These are phyloP conservation scores for Penicillium griseofulvum DNA, from an alignment of 2,329 filamentous ascomycete genomes.

Conservation along the genomic window DNA sequence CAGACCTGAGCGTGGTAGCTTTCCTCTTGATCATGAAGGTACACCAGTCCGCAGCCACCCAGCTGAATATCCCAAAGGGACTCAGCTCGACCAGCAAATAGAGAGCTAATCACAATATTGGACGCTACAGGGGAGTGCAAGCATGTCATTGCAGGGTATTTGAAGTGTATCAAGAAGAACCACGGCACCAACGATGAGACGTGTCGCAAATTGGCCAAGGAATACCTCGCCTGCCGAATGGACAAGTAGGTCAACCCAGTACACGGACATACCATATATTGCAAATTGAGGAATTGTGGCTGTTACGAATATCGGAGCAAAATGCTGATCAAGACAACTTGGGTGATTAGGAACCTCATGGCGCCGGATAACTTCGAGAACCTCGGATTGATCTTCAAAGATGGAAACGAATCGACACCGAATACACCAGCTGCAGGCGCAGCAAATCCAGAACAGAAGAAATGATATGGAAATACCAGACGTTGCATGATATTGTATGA, in stretches of 20 bases:
- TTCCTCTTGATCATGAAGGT: slow-evolving; percentile 94
- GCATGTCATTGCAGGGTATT: slow-evolving; percentile 77
- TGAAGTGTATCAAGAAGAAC: slow-evolving; percentile 80
- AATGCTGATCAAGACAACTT: slow-evolving; percentile 4
- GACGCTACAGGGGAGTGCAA: slow-evolving; percentile 77
- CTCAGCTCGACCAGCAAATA: not conserved
- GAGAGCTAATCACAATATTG: not conserved
- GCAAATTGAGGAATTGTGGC: not conserved
- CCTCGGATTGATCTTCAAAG: slow-evolving; percentile 69
- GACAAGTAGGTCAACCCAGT: slow-evolving; percentile 64
- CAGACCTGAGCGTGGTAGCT: slow-evolving; percentile 87
- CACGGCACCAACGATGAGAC: slow-evolving; percentile 81
- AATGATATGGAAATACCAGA: slow-evolving; percentile 5
- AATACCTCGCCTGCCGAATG: slow-evolving; percentile 90
- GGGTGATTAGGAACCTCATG: slow-evolving; percentile 75
- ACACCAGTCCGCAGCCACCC: slow-evolving; percentile 9
- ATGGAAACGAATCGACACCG: slow-evolving; percentile 19
- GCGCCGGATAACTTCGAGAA: slow-evolving; percentile 94
- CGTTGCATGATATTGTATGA: slow-evolving; percentile 20
- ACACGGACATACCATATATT: not conserved
- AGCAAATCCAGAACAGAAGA: slow-evolving; percentile 6
- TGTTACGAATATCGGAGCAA: not conserved
- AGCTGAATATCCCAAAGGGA: not conserved
- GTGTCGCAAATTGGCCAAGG: slow-evolving; percentile 81
- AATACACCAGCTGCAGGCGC: not conserved